Percentiles rank a stretch among this genome's conserved stretches.
Evolutionary conservation across 2,329 filamentous ascomycete genomes (phyloP).

Genomic region (Xylaria hypoxylon): DNA sequence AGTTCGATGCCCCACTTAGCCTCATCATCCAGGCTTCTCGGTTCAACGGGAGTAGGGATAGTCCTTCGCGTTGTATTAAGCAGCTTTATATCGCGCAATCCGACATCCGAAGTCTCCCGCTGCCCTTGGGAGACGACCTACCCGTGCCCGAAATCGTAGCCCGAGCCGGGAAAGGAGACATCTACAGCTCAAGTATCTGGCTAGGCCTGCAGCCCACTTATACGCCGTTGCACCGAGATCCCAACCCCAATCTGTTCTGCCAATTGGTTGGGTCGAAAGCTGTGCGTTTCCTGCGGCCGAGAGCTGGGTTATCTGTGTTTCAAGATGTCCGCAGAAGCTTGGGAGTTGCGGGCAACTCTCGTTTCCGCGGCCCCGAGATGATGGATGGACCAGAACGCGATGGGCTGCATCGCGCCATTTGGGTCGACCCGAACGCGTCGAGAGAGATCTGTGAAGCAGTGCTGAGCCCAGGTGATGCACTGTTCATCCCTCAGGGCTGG

Average conservation of each 20-base stretch:
- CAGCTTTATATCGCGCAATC: conserved; percentile 90
- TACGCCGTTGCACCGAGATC: conserved; percentile 91
- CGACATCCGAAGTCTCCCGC: conserved; percentile 75
- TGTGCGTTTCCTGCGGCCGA: conserved; percentile 77
- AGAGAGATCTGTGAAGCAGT: conserved; percentile 61
- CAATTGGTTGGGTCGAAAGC: conserved; percentile 81
- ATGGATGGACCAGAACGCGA: conserved; percentile 82
- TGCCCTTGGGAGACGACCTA: conserved; percentile 70
- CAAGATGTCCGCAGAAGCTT: conserved; percentile 59
- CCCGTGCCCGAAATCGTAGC: conserved; percentile 74
- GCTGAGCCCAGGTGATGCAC: conserved; percentile 73
- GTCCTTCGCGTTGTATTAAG: conserved; percentile 36
- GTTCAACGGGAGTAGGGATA: conserved; percentile 56
- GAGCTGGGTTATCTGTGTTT: conserved; percentile 73
- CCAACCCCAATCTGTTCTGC: conserved; percentile 92
- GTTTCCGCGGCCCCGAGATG: conserved; percentile 85
- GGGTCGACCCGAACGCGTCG: conserved; percentile 59
- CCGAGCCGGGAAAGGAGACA: conserved; percentile 76
- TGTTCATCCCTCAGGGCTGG: conserved; percentile 87
- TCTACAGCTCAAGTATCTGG: conserved; percentile 92
- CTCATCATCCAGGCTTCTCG: conserved; percentile 71
- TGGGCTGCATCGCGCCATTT: conserved; percentile 75
- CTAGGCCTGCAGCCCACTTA: conserved; percentile 87
- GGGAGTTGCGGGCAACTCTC: conserved; percentile 55
- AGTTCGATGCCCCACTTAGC: conserved; percentile 70